A percentile compares a stretch with the other conserved stretches of the same genome.
Conservation (phyloP, 2,329 filamentous ascomycete genomes). For the Venturia pyrina region DNA sequence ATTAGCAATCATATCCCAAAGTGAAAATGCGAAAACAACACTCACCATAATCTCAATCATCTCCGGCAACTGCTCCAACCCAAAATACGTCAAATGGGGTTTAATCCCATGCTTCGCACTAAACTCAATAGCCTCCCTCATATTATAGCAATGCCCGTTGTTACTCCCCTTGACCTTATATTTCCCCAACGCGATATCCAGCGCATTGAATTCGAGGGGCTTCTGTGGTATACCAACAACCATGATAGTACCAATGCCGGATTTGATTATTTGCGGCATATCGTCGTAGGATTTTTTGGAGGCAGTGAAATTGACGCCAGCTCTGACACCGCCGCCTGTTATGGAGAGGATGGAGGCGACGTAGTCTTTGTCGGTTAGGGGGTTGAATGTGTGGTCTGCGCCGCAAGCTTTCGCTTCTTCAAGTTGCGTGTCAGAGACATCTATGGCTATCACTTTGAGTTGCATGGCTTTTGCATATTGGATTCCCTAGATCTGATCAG, state of each 20-base stretch:
- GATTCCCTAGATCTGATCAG: slow-evolving; percentile 24
- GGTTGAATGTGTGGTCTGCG: slow-evolving; percentile 29
- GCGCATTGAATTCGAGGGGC: slow-evolving; percentile 22
- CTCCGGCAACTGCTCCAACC: slow-evolving; percentile 24
- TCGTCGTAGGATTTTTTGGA: slow-evolving; percentile 24
- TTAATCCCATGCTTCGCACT: slow-evolving; percentile 24
- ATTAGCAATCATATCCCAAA: background rate
- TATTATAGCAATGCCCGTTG: slow-evolving; percentile 24
- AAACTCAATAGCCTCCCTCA: slow-evolving; percentile 25
- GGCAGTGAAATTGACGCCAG: slow-evolving; percentile 34
- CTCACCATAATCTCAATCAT: slow-evolving; percentile 26
- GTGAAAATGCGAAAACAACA: background rate
- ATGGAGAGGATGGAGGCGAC: slow-evolving; percentile 28
- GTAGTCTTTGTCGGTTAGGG: slow-evolving; percentile 25
- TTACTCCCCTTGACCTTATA: slow-evolving; percentile 23
- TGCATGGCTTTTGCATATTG: slow-evolving; percentile 40
- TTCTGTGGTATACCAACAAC: slow-evolving; percentile 25
- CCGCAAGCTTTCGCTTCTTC: slow-evolving; percentile 30
- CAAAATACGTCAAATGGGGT: slow-evolving; percentile 21
- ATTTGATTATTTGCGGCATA: slow-evolving; percentile 22
- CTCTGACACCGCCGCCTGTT: slow-evolving; percentile 32
- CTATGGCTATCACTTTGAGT: slow-evolving; percentile 34
- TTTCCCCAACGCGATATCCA: slow-evolving; percentile 23
- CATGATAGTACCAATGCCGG: slow-evolving; percentile 24
- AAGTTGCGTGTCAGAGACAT: slow-evolving; percentile 34